A percentile compares a stretch with the other conserved stretches of the same genome.
phyloP scores from a whole-genome alignment of 2,329 filamentous ascomycete species.

The Clarireedia homoeocarpa region DNA sequence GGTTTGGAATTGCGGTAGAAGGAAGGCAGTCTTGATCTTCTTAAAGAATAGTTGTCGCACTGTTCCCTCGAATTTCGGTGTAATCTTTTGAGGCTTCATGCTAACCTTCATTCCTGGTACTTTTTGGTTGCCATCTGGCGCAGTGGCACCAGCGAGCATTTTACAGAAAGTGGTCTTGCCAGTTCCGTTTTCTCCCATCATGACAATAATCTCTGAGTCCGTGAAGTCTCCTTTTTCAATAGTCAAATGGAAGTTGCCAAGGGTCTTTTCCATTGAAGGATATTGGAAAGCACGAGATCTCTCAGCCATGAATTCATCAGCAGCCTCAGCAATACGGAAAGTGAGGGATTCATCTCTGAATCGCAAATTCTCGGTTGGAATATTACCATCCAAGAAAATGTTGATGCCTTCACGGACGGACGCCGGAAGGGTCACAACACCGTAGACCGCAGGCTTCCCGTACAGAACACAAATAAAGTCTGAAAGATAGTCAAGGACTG shows the following conservation, averaged over 20 bases:
- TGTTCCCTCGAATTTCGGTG: conserved; percentile 93
- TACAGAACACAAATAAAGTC: conserved; percentile 98
- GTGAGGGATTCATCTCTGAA: conserved; percentile 96
- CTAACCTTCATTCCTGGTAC: conserved; percentile 94
- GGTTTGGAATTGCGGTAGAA: conserved; percentile 97
- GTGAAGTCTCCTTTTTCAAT: conserved; percentile 85
- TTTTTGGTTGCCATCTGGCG: conserved; percentile 72
- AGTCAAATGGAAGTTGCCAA: conserved; percentile 77
- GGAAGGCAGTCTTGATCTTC: conserved; percentile 95
- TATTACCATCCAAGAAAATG: conserved; percentile 96
- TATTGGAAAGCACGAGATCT: conserved; percentile 81
- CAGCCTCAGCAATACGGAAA: conserved; percentile 85
- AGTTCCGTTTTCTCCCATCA: conserved; percentile 99
- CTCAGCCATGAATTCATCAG: conserved; percentile 81
- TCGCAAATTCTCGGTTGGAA: conserved; percentile 94
- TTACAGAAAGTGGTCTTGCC: conserved; percentile 99
- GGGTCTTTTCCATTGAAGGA: conserved; percentile 84
- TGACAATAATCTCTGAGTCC: conserved; percentile 96
- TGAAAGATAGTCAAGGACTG: conserved; percentile 94
- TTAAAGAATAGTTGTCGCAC: conserved; percentile 99
- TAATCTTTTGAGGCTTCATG: conserved; percentile 99
- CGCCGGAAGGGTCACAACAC: conserved; percentile 91
- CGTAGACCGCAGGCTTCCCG: conserved; percentile 89
- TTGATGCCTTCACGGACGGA: conserved; percentile 99
- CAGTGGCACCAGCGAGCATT: conserved; percentile 85